phyloP scores from a whole-genome alignment of 179 eudicot genomes.

The Spergularia azorica region DNA sequence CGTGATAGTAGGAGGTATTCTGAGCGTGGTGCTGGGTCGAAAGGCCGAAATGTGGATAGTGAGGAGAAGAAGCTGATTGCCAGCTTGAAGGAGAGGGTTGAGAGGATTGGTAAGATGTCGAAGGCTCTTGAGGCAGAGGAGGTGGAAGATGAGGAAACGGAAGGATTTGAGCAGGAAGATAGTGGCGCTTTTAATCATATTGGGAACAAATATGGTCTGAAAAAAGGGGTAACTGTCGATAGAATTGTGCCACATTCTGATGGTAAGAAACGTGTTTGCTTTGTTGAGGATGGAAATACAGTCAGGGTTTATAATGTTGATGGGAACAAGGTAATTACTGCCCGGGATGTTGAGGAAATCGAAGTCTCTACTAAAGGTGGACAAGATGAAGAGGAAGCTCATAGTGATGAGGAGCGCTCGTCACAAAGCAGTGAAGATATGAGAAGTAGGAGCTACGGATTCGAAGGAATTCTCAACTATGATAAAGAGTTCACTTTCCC shows the following conservation, averaged over 20 bases:
- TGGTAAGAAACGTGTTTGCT: constrained; percentile 57
- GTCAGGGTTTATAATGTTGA: constrained; percentile 39
- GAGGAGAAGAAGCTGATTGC: constrained; percentile 39
- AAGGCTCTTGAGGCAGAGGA: constrained; percentile 37
- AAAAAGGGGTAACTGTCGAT: constrained; percentile 29
- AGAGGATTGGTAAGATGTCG: constrained; percentile 38
- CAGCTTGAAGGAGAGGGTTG: constrained; percentile 41
- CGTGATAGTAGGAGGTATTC: constrained; percentile 21
- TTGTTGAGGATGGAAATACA: constrained; percentile 60
- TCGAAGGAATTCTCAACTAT: constrained; percentile 25
- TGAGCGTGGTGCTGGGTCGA: constrained; percentile 24
- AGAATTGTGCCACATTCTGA: constrained; percentile 29
- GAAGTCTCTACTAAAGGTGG: constrained; percentile 38
- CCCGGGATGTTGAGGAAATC: constrained; percentile 42
- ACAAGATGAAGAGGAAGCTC: constrained; percentile 53
- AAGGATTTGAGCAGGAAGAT: constrained; percentile 26
- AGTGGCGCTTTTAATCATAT: constrained; percentile 15
- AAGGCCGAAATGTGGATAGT: constrained; percentile 21
- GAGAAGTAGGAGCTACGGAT: constrained; percentile 32
- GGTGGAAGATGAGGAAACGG: constrained; percentile 26
- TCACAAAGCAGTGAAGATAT: constrained; percentile 38
- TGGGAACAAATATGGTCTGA: constrained; percentile 19
- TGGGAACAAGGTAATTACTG: constrained; percentile 30
- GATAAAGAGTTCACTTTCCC: constrained; percentile 44
- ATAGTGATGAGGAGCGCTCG: constrained; percentile 40